A percentile compares a stretch with the other conserved stretches of the same genome.
These are phyloP conservation scores for Suhomyces yuchorum DNA, from an alignment of 1,139 yeast species.

Conservation along the genomic window DNA sequence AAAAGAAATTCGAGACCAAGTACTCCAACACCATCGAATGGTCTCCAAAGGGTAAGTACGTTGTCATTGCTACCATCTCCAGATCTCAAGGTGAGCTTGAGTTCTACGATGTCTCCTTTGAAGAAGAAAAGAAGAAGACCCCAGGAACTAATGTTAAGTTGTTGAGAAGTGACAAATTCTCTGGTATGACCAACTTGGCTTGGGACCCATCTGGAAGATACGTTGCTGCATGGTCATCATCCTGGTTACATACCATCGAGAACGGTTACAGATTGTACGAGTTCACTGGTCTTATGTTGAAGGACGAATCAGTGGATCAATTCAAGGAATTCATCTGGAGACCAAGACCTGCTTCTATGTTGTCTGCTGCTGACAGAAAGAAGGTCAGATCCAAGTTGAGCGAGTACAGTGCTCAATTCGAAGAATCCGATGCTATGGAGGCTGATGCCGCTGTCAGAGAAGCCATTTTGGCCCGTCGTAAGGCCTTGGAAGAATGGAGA, in stretches of 20 bases:
- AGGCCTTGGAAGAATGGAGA: slow-evolving; percentile 82
- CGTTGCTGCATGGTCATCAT: slow-evolving; percentile 84
- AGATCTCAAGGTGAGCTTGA: slow-evolving; percentile 70
- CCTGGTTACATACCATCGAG: slow-evolving; percentile 82
- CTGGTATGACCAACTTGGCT: slow-evolving; percentile 79
- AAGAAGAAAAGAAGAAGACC: slow-evolving; percentile 52
- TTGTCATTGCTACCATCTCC: slow-evolving; percentile 72
- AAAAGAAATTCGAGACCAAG: slow-evolving; percentile 59
- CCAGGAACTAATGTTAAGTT: slow-evolving; percentile 62
- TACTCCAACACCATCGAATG: slow-evolving; percentile 76
- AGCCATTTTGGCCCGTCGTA: slow-evolving; percentile 81
- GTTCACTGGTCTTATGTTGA: slow-evolving; percentile 73
- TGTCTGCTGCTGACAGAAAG: slow-evolving; percentile 79
- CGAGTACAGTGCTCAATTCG: slow-evolving; percentile 90
- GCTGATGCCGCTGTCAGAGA: slow-evolving; percentile 92
- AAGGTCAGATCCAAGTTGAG: slow-evolving; percentile 87
- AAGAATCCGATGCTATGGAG: slow-evolving; percentile 95
- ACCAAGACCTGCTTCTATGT: slow-evolving; percentile 86
- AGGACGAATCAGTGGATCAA: slow-evolving; percentile 76
- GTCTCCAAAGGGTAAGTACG: slow-evolving; percentile 94
- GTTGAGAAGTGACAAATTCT: slow-evolving; percentile 63
- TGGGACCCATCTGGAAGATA: slow-evolving; percentile 98
- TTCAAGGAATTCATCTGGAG: slow-evolving; percentile 95
- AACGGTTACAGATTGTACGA: slow-evolving; percentile 90
- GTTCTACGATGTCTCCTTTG: slow-evolving; percentile 77